Percentiles rank a stretch among this genome's conserved stretches.
Evolutionary conservation across 75 land plant species (phyloP).

Genomic region (Ceratopteris richardii): DNA sequence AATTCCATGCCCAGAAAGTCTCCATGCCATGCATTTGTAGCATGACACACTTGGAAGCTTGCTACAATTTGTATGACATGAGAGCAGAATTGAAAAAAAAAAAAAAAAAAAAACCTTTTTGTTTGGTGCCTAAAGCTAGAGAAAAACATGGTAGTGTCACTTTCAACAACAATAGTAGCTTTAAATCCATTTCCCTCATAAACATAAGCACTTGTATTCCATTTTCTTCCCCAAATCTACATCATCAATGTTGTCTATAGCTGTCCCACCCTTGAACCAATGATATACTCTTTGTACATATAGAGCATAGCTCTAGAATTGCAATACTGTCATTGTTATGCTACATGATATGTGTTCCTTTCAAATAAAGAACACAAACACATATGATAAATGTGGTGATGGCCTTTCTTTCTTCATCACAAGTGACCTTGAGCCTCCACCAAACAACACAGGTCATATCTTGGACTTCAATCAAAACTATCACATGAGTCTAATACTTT

Average conservation of each 20-base stretch:
- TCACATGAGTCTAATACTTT: too few species aligned
- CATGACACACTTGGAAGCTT: constrained; percentile 94
- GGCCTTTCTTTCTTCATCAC: too few species aligned
- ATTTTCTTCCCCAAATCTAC: constrained; percentile 69
- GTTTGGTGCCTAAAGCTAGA: constrained; percentile 66
- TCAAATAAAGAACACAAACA: too few species aligned
- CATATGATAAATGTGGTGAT: too few species aligned
- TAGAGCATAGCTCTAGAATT: constrained; percentile 85
- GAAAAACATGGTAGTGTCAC: constrained; percentile 70
- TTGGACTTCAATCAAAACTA: too few species aligned
- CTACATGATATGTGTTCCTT: constrained; percentile 87
- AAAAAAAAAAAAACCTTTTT: too few species aligned
- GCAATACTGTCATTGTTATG: constrained; percentile 85
- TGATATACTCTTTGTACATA: constrained; percentile 93
- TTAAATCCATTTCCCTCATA: constrained; percentile 94
- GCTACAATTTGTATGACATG: constrained; percentile 89
- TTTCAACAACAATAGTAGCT: constrained; percentile 71
- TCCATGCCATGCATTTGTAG: constrained; percentile 96
- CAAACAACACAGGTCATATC: too few species aligned
- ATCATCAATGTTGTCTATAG: constrained; percentile 49
- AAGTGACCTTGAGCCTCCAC: too few species aligned
- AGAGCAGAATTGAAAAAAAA: constrained; percentile 87
- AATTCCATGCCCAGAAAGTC: constrained; percentile 94
- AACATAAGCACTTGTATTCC: constrained; percentile 67
- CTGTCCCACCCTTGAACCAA: constrained; percentile 74